phyloP scores from a whole-genome alignment of 139 green algal genomes.

The Micractinium conductrix region DNA sequence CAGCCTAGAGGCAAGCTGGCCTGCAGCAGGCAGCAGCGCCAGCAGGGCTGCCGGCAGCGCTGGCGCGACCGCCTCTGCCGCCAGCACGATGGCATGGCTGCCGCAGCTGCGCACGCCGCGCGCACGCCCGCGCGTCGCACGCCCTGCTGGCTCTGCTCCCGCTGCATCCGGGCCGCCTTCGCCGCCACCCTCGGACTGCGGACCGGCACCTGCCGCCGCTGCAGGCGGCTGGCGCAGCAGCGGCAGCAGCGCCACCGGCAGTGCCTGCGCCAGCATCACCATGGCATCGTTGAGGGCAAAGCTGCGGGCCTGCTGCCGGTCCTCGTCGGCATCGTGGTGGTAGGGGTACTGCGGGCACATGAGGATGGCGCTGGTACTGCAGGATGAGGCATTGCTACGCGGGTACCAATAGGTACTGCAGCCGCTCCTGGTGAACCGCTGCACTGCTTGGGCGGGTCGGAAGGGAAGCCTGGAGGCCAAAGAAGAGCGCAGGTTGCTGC shows the following conservation, averaged over 20 bases:
- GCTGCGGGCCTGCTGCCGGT: background rate
- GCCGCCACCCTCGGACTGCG: background rate
- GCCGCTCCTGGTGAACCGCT: too few species aligned
- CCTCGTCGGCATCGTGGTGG: background rate
- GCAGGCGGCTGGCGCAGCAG: background rate
- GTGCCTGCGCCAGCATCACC: background rate
- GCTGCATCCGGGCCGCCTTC: background rate
- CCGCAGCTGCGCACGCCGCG: too few species aligned
- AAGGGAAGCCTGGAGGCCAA: background rate
- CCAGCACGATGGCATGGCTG: background rate
- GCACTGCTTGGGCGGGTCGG: too few species aligned
- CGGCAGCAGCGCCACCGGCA: conserved; percentile 10
- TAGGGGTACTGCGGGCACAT: background rate
- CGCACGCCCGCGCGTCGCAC: too few species aligned
- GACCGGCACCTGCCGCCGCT: background rate
- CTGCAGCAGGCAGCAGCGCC: background rate
- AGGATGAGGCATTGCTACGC: too few species aligned
- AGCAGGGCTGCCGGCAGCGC: background rate
- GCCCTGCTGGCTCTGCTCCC: background rate
- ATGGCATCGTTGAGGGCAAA: background rate
- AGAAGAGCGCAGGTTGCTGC: background rate
- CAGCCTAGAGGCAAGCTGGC: background rate
- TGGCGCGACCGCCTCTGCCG: background rate
- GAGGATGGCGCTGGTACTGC: background rate
- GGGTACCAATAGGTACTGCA: background rate